Evolutionary conservation across 768 basidiomycete species (phyloP).

Genomic region (Rubroboletus pulcherrimus): DNA sequence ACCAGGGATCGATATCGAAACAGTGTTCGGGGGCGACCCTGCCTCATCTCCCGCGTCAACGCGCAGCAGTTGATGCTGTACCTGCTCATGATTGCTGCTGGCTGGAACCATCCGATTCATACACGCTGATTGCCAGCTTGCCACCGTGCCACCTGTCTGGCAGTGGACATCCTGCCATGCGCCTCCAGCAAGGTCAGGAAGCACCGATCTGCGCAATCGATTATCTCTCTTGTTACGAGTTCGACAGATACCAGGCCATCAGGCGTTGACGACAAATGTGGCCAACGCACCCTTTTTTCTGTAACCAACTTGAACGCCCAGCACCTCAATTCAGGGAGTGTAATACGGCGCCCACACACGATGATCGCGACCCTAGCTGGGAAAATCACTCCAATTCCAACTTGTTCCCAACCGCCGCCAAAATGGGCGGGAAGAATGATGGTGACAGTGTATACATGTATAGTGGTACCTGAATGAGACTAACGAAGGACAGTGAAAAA

Average conservation of each 20-base stretch:
- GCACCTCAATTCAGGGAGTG: slow-evolving; percentile 8
- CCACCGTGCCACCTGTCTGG: slow-evolving; percentile 15
- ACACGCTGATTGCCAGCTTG: slow-evolving; percentile 19
- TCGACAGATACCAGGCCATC: slow-evolving; percentile 1
- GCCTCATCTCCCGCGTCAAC: slow-evolving; percentile 18
- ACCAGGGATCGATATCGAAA: slow-evolving; percentile 12
- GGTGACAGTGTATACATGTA: slow-evolving; percentile 21
- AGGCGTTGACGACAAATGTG: slow-evolving; percentile 16
- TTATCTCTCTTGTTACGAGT: slow-evolving; percentile 11
- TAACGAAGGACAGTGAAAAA: slow-evolving; percentile 29
- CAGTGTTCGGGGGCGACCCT: slow-evolving; percentile 9
- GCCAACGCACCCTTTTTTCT: slow-evolving; percentile 10
- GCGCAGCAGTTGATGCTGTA: slow-evolving; percentile 17
- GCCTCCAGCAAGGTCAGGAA: slow-evolving; percentile 16
- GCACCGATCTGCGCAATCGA: slow-evolving; percentile 4
- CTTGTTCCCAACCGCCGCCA: neutral
- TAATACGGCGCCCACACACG: neutral
- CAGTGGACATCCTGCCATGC: slow-evolving; percentile 17
- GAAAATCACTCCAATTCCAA: neutral
- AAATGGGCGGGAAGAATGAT: slow-evolving; percentile 3
- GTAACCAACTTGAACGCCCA: neutral
- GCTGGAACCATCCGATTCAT: slow-evolving; percentile 20
- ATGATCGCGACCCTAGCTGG: slow-evolving; percentile 12
- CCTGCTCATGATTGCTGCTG: neutral
- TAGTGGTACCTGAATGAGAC: slow-evolving; percentile 23